Evolutionary conservation across 176 grass and related monocot species (phyloP).

Genomic region (Hsuehochloa calcarea): DNA sequence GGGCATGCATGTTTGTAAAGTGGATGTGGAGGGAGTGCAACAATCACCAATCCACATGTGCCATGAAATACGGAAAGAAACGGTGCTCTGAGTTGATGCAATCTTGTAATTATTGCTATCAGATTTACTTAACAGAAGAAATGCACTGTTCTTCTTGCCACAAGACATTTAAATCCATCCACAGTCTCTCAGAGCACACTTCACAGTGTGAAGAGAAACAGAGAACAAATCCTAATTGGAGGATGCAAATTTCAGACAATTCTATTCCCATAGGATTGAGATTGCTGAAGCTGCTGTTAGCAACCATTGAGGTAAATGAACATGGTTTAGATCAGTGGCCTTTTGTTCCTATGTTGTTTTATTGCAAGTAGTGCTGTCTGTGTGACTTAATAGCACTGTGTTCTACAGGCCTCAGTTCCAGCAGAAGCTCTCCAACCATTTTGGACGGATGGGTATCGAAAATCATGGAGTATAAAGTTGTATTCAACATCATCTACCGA

Average conservation of each 20-base stretch:
- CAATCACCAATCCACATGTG: conserved; percentile 37
- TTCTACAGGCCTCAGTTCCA: conserved; percentile 74
- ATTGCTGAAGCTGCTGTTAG: conserved; percentile 69
- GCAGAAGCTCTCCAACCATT: conserved; percentile 63
- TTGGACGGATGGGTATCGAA: conserved; percentile 80
- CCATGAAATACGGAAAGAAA: conserved; percentile 67
- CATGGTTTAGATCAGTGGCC: conserved; percentile 11
- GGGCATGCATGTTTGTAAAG: conserved; percentile 59
- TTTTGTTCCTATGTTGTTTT: conserved; percentile 33
- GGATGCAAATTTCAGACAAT: conserved; percentile 47
- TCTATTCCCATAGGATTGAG: conserved; percentile 64
- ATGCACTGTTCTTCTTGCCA: conserved; percentile 82
- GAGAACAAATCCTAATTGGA: conserved; percentile 61
- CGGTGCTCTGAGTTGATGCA: conserved; percentile 58
- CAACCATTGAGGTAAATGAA: conserved; percentile 64
- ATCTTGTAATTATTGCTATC: conserved; percentile 65
- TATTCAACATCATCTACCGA: conserved; percentile 56
- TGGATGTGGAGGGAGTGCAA: conserved; percentile 85
- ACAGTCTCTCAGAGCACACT: conserved; percentile 61
- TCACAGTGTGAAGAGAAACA: conserved; percentile 65
- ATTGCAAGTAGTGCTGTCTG: conserved; percentile 15
- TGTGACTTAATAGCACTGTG: conserved; percentile 24
- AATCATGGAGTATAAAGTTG: conserved; percentile 85
- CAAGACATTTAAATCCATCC: conserved; percentile 67
- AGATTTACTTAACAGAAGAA: conserved; percentile 72